Base-by-base conservation (phyloP, 2,329 filamentous ascomycete species). In the Beauveria pseudobassiana region DNA sequence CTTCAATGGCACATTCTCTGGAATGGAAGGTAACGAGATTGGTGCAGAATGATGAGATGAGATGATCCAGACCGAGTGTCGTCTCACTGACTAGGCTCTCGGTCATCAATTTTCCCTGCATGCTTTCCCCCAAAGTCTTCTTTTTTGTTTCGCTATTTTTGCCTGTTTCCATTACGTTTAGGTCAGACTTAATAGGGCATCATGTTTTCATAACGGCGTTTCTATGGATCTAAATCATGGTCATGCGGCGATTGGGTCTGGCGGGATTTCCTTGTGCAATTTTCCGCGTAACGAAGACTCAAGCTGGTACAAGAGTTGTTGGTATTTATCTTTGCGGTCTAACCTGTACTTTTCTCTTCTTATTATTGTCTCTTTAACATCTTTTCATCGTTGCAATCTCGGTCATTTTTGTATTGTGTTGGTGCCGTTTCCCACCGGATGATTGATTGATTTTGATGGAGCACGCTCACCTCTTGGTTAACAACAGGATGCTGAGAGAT, bases 1-100 rank as follows among this genome's bases (percentile, higher is more conserved):
- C 72, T 87, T 87, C 67, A 72, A 77, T 18, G 74, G 75, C 26
- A 71, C 74, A 51, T 84, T 85, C 68, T 70, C 70, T 16, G 68
- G 74, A n/a, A 81, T 87, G 75, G 82, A 86, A 63, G 77, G 77
- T 46, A 76, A 79, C 61, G 82, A 85, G 69, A 86, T 87, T 68
- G 79, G 80, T 59, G 80, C 83, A 64, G 83, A 86, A 52, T 86
- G 56, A 59, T 59, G 34, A 43, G 75, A 72, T 63, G 52, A 54
- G 55, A 55, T 46, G 49, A 53, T 28, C 43, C 57, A 52, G 57
- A 38, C 49, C 49, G 40, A 43, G 49, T 16, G 56, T 49, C 18
- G 10, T 5, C 59, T 57, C 49, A 30, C 53, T 56, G 22, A 43
- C 43, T 60, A 42, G 53, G 46, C 60, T 34, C 54, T 55, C 30